These are phyloP conservation scores for Cutaneotrichosporon dermatis DNA, from an alignment of 1,284 basidiomycete species.

Conservation along the genomic window DNA sequence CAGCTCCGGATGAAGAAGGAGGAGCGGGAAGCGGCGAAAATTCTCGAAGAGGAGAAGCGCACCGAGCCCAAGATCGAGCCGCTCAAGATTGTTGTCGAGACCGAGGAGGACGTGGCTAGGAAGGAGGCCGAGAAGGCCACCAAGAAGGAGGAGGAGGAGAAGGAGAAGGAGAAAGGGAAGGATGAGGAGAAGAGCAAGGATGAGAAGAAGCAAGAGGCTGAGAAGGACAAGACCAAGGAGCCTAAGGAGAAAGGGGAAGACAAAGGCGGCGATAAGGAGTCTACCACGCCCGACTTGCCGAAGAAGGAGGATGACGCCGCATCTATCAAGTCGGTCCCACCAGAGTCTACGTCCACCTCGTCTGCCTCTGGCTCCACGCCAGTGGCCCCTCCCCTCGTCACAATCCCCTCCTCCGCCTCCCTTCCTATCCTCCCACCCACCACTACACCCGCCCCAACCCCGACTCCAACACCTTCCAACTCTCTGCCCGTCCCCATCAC, in stretches of 20 bases:
- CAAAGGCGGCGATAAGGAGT: background rate
- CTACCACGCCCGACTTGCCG: background rate
- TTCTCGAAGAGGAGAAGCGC: constrained; percentile 65
- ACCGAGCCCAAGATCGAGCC: constrained; percentile 25
- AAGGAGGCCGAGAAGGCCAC: background rate
- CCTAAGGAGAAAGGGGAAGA: no score
- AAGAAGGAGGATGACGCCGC: background rate
- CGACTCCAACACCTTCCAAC: background rate
- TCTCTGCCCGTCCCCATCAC: no score
- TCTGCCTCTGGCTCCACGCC: background rate
- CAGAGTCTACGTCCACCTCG: background rate
- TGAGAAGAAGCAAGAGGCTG: background rate
- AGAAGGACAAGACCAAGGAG: background rate
- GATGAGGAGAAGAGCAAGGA: background rate
- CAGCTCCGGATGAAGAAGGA: constrained; percentile 70
- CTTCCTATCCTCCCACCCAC: background rate
- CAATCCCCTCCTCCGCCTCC: background rate
- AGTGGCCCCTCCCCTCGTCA: background rate
- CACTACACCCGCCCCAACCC: background rate
- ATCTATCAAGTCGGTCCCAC: background rate
- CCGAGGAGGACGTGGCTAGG: constrained; percentile 2
- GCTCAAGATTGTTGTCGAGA: constrained; percentile 8
- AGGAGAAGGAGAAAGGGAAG: background rate
- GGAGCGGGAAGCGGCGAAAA: constrained; percentile 63
- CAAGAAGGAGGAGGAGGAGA: background rate